These are phyloP conservation scores for Candida awuae DNA, from an alignment of 805 yeast genomes.

Conservation along the genomic window DNA sequence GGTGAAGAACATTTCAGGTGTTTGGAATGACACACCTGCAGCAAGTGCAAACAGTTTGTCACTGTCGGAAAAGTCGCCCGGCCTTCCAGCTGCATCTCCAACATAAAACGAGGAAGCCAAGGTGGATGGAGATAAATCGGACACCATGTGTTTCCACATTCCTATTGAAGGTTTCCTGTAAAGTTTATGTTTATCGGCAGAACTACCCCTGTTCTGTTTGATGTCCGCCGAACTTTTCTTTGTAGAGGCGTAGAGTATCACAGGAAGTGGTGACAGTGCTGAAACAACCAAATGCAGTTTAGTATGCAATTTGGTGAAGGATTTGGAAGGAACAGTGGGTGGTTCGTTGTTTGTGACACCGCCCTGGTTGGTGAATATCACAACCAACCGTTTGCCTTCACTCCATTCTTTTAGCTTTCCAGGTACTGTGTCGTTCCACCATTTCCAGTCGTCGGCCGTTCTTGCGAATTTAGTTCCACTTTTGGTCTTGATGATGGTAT, in stretches of 20 bases:
- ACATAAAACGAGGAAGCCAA: constrained; percentile 40
- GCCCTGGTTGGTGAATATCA: constrained; percentile 84
- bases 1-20: constrained; percentile 56
- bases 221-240: constrained; percentile 35
- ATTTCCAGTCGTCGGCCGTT: constrained; percentile 67
- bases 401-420: constrained; percentile 16
- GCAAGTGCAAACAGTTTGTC: constrained; percentile 64
- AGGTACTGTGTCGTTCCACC: constrained; percentile 31
- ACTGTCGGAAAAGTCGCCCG: constrained; percentile 68
- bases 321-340: constrained; percentile 24
- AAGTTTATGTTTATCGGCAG: constrained; percentile 26
- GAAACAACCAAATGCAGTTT: constrained; percentile 26
- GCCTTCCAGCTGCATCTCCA: constrained; percentile 97
- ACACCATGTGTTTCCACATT: constrained; percentile 55
- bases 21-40: constrained; percentile 43
- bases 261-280: constrained; percentile 17
- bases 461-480: constrained; percentile 53
- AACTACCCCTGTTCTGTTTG: constrained; percentile 13
- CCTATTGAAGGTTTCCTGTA: constrained; percentile 74
- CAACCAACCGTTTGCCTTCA: constrained; percentile 31
- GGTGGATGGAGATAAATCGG: constrained; percentile 28
- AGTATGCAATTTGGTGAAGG: constrained; percentile 35
- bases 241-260: constrained; percentile 58
- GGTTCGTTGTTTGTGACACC: constrained; percentile 37
- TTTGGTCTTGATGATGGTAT: constrained; percentile 62